Conservation (phyloP, 495 filamentous ascomycete species). For the Friedmanniomyces endolithicus region DNA sequence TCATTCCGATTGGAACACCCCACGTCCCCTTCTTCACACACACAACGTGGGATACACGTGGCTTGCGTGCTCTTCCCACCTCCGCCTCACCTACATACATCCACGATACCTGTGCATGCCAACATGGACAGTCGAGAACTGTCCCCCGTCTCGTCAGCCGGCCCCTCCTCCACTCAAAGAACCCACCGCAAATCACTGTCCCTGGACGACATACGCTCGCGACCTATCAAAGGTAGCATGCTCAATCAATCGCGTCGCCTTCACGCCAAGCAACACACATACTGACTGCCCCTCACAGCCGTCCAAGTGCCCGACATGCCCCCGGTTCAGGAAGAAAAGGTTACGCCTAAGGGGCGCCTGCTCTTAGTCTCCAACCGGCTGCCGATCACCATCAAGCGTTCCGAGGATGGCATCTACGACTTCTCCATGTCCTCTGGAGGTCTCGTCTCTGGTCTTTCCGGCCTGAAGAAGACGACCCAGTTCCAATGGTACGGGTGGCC, state of each 20-base stretch:
- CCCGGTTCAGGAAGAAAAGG: conserved; percentile 9
- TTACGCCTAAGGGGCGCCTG: conserved; percentile 36
- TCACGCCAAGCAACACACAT: neutral
- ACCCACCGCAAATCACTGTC: conserved; percentile 10
- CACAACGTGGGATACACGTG: neutral
- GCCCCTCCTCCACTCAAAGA: neutral
- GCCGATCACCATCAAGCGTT: conserved; percentile 87
- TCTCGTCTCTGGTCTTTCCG: conserved; percentile 79
- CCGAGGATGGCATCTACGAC: conserved; percentile 66
- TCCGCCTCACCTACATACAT: neutral
- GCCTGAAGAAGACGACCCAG: conserved; percentile 76
- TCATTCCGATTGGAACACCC: too few species aligned
- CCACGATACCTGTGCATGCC: neutral
- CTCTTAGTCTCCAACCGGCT: conserved; percentile 87
- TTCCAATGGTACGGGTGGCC: conserved; percentile 99
- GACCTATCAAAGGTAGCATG: conserved; percentile 1
- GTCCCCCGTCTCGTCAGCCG: neutral
- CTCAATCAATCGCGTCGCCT: neutral
- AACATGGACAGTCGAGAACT: neutral
- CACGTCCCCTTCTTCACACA: too few species aligned
- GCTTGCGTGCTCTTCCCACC: neutral
- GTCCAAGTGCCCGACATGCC: conserved; percentile 15
- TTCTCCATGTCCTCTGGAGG: conserved; percentile 95
- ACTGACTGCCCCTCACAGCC: conserved; percentile 5
- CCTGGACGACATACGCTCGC: conserved; percentile 2